Percentiles rank a stretch among this genome's conserved stretches.
Conservation (phyloP, 129 eudicot species). For the Helichrysum umbraculigerum region DNA sequence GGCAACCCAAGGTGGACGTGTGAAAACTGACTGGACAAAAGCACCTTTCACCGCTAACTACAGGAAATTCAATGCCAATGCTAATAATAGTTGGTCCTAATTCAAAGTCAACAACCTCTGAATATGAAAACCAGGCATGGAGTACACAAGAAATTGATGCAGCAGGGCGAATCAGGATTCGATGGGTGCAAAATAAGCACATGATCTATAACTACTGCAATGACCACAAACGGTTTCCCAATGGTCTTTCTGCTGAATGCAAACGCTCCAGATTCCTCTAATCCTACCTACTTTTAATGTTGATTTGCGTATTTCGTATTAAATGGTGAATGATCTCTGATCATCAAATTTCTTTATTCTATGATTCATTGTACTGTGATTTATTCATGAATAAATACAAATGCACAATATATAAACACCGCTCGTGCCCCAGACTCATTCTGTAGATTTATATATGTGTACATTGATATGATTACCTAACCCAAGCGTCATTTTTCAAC, state of each 20-base stretch:
- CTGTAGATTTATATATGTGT: background rate
- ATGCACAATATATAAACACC: background rate
- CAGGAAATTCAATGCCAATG: background rate
- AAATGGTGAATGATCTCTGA: background rate
- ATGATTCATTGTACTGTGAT: background rate
- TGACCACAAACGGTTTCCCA: background rate
- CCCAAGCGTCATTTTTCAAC: too few species aligned
- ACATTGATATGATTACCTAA: too few species aligned
- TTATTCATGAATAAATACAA: background rate
- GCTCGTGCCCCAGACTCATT: background rate
- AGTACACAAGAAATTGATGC: background rate
- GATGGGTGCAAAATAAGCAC: background rate
- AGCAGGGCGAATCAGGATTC: background rate
- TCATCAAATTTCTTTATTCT: background rate
- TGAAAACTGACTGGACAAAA: background rate
- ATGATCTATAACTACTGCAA: background rate
- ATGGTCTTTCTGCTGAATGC: background rate
- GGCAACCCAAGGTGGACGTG: background rate
- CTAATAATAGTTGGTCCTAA: background rate
- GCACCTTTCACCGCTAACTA: background rate
- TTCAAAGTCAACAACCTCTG: background rate
- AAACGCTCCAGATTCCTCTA: background rate
- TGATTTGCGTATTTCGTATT: background rate
- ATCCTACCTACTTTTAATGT: background rate
- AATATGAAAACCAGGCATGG: background rate